Evolutionary conservation across 2,329 filamentous ascomycete species (phyloP).

Genomic region (Cladosporium colombiae): DNA sequence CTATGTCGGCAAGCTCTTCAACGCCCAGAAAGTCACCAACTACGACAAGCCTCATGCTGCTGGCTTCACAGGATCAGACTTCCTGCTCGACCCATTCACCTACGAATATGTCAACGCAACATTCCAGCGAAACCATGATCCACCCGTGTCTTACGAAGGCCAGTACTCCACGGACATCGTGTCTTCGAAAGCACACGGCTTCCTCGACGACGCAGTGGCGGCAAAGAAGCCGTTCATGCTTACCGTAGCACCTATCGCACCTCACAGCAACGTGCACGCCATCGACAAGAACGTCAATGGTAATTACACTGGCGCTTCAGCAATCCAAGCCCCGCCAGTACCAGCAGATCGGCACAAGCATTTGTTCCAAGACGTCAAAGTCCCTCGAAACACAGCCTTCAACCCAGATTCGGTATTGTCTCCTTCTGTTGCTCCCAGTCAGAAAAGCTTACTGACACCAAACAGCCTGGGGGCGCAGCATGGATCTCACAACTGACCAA

Average conservation of each 20-base stretch:
- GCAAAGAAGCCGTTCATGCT: slow-evolving; percentile 67
- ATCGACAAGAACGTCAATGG: slow-evolving; percentile 15
- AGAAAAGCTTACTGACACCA: not conserved
- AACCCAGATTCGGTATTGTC: slow-evolving; percentile 52
- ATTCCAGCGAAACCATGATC: slow-evolving; percentile 61
- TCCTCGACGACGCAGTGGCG: slow-evolving; percentile 62
- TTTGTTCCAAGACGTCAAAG: slow-evolving; percentile 60
- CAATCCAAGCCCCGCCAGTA: slow-evolving; percentile 4
- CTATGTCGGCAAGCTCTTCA: slow-evolving; percentile 72
- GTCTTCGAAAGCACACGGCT: slow-evolving; percentile 58
- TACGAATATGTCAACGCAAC: slow-evolving; percentile 68
- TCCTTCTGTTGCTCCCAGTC: not conserved
- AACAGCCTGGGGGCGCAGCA: slow-evolving; percentile 44
- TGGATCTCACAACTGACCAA: slow-evolving; percentile 49
- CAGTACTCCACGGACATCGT: slow-evolving; percentile 62
- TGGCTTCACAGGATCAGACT: slow-evolving; percentile 59
- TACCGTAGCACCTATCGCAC: slow-evolving; percentile 64
- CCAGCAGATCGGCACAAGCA: slow-evolving; percentile 50
- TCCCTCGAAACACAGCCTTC: slow-evolving; percentile 65
- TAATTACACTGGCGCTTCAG: slow-evolving; percentile 12
- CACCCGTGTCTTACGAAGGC: slow-evolving; percentile 57
- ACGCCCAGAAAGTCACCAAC: slow-evolving; percentile 61
- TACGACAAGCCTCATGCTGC: slow-evolving; percentile 60
- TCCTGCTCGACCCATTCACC: slow-evolving; percentile 44
- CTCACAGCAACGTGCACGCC: slow-evolving; percentile 49